phyloP scores from a whole-genome alignment of 2,329 filamentous ascomycete genomes.

The Xylaria sp. region DNA sequence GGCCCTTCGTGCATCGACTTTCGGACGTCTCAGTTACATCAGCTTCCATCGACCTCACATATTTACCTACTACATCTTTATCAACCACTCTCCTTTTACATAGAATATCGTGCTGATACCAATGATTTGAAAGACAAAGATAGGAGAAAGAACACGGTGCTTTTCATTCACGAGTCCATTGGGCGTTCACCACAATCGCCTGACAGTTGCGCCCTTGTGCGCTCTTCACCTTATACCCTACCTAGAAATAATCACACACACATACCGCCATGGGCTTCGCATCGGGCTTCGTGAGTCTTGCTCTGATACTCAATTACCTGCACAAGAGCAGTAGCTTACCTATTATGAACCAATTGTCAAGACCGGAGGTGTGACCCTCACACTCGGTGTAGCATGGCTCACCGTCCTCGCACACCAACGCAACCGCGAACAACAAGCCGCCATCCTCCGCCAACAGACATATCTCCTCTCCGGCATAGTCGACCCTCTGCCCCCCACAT shows the following conservation, averaged over 20 bases:
- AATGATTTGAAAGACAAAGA: not conserved
- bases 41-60: not conserved
- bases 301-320: not conserved
- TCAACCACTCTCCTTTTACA: not conserved
- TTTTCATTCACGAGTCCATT: conserved; percentile 20
- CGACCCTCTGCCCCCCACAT: conserved; percentile 41
- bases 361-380: conserved; percentile 72
- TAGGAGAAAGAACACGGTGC: not conserved
- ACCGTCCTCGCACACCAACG: conserved; percentile 64
- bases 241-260: conserved; percentile 1
- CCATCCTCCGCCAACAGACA: conserved; percentile 52
- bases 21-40: not conserved
- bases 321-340: conserved; percentile 2
- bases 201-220: conserved; percentile 26
- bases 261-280: conserved; percentile 61
- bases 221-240: conserved; percentile 13
- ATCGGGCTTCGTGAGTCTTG: conserved; percentile 62
- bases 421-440: conserved; percentile 56
- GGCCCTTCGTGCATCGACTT: not conserved
- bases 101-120: not conserved
- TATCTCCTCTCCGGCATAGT: conserved; percentile 49
- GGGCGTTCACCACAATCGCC: conserved; percentile 17
- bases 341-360: conserved; percentile 31
- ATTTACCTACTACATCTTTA: too few relatives aligned
- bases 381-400: conserved; percentile 67